phyloP scores from a whole-genome alignment of 140 eudicot species.

The Cichorium intybus region DNA sequence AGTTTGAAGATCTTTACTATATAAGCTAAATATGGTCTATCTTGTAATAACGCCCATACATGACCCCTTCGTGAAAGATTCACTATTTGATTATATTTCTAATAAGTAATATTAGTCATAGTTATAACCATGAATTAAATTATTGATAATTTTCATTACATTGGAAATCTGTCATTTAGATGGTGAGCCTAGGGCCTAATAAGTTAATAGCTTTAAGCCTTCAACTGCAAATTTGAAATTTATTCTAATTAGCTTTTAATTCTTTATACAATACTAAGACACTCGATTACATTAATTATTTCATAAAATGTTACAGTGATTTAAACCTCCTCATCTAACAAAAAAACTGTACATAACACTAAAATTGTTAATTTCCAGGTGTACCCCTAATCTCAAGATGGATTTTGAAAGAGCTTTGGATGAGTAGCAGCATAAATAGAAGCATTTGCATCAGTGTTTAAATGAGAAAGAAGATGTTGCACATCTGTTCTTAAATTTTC shows the following conservation, averaged over 20 bases:
- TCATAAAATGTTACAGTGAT: not conserved
- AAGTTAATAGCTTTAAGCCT: too few relatives aligned
- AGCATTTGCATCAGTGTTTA: constrained; percentile 35
- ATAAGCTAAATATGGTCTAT: too few relatives aligned
- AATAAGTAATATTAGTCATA: too few relatives aligned
- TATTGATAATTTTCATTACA: too few relatives aligned
- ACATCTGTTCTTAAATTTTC: constrained; percentile 33
- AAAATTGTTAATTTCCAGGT: not conserved
- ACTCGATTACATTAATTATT: constrained; percentile 6
- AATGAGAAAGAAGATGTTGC: constrained; percentile 38
- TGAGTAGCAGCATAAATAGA: constrained; percentile 42
- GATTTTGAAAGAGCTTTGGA: constrained; percentile 31
- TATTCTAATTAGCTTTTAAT: not conserved
- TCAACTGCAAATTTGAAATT: not conserved
- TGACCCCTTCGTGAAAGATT: too few relatives aligned
- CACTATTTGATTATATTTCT: too few relatives aligned
- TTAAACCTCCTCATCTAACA: not conserved
- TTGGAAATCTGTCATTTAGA: too few relatives aligned
- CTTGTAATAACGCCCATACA: too few relatives aligned
- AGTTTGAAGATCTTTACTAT: too few relatives aligned
- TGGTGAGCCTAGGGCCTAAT: too few relatives aligned
- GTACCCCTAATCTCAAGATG: constrained; percentile 20
- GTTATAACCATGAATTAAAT: too few relatives aligned
- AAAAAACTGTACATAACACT: constrained; percentile 13
- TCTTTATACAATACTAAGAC: constrained; percentile 6